phyloP scores from a whole-genome alignment of 257 asterid genomes.

The Solanum appendiculatum region DNA sequence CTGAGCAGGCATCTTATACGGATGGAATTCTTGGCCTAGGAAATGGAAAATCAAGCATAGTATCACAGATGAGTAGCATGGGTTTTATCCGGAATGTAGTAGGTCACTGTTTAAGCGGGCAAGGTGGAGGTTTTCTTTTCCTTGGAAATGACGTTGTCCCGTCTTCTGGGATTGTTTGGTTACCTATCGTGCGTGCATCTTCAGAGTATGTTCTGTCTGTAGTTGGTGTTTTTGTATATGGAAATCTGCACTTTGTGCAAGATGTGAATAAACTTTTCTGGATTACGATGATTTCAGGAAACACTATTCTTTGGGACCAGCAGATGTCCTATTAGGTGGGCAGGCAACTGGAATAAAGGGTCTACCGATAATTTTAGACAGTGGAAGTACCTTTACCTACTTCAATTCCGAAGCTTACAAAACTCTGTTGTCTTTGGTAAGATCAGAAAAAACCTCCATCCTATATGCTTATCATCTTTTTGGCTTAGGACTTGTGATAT shows the following conservation, averaged over 20 bases:
- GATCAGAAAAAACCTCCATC: constrained; percentile 1
- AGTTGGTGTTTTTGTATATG: background rate
- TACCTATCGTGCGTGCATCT: constrained; percentile 11
- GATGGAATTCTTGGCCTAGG: constrained; percentile 98
- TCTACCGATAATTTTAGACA: constrained; percentile 24
- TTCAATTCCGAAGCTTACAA: constrained; percentile 12
- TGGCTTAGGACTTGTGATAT: background rate
- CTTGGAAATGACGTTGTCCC: constrained; percentile 76
- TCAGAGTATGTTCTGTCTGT: constrained; percentile 11
- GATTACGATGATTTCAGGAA: constrained; percentile 12
- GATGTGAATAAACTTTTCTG: background rate
- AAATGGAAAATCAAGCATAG: constrained; percentile 61
- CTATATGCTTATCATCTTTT: background rate
- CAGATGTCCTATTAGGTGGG: constrained; percentile 18
- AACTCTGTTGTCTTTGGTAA: constrained; percentile 22
- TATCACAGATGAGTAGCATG: constrained; percentile 41
- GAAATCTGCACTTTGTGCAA: background rate
- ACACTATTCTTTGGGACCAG: constrained; percentile 25
- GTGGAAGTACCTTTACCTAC: constrained; percentile 42
- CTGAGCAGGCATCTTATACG: constrained; percentile 37
- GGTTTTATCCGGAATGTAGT: constrained; percentile 58
- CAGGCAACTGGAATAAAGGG: constrained; percentile 14
- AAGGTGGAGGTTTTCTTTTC: constrained; percentile 82
- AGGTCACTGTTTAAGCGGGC: constrained; percentile 73
- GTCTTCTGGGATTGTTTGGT: constrained; percentile 23